Evolutionary conservation across 108 stramenopile genomes (phyloP), one percentile per base, ranked within the genome.

Genomic region (Nitzschia palea): DNA sequence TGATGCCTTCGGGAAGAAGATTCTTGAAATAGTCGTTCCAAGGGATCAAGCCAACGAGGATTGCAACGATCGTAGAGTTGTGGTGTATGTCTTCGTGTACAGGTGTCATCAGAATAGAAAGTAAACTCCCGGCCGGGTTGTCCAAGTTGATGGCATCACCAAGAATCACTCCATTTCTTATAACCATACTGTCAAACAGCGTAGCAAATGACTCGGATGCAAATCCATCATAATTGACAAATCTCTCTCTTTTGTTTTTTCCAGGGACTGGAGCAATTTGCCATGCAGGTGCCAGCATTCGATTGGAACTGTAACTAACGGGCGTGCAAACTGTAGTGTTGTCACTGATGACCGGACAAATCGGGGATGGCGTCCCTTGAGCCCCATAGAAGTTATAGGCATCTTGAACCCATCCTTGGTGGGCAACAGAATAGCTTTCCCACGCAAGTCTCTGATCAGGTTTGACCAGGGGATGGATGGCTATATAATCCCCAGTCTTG

Each of bases 1-100:
- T 75, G 55, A 76, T 55, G 40, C 80, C 67, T 34, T 63, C 48
- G 2, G 85, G 81, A 8, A 83, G 43, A 2, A 42, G 37, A 9
- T 69, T 59, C 3, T 45, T 34, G 31, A 50, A 64, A 36, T 60
- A 60, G 40, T 40, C 54, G 34, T 60, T 34, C 28, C 55, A 60
- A 3, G 67, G 74, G 9, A 76, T 26, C 10, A 23, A 5, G 10
- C 6, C 25, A 10, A 17, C 4, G 10, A 55, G 6, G 5, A 23
- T 12, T 6, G 55, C 55, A 10, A 55, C 55, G 37, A 40, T 40
- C 37, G 37, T 8, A 10, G 37, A 40, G 14, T 40, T 14, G 8
- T 8, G 14, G 37, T 40, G 10, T 10, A 40, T 14, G 14, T 10
- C 10, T 40, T 40, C 10, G 14, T 10, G 14, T 8, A 40, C 14